phyloP scores from a whole-genome alignment of 179 eudicot species.

The Sideroxylon spinosum region DNA sequence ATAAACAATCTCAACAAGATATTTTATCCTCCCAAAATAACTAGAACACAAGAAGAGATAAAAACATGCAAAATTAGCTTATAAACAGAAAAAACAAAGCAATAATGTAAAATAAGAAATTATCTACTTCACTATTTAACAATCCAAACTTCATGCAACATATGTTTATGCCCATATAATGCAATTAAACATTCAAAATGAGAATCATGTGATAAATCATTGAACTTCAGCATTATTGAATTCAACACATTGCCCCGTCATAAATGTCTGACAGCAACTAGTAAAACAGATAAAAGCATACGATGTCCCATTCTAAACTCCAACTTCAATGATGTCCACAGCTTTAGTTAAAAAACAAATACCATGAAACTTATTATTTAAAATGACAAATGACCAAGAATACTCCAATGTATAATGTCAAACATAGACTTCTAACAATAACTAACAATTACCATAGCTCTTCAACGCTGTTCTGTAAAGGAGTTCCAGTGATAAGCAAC shows the following conservation, averaged over 20 bases:
- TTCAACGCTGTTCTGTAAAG: conserved; percentile 94
- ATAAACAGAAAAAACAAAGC: not conserved
- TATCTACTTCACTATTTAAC: not conserved
- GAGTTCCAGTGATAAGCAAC: conserved; percentile 96
- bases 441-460: conserved; percentile 72
- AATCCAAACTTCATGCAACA: not conserved
- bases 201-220: not conserved
- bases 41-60: not conserved
- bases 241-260: not conserved
- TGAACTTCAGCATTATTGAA: not conserved
- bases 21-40: not conserved
- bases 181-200: not conserved
- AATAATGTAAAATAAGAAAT: not conserved
- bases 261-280: not conserved
- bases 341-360: conserved; percentile 4
- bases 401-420: not conserved
- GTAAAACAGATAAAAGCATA: not conserved
- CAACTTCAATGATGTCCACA: not conserved
- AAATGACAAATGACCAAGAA: not conserved
- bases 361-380: not conserved
- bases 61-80: not conserved
- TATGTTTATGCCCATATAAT: not conserved
- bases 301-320: not conserved
- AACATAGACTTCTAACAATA: conserved; percentile 4
- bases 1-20: not conserved